Conservation (phyloP, 1,284 basidiomycete genomes). For the Afroboletus lepidellus region DNA sequence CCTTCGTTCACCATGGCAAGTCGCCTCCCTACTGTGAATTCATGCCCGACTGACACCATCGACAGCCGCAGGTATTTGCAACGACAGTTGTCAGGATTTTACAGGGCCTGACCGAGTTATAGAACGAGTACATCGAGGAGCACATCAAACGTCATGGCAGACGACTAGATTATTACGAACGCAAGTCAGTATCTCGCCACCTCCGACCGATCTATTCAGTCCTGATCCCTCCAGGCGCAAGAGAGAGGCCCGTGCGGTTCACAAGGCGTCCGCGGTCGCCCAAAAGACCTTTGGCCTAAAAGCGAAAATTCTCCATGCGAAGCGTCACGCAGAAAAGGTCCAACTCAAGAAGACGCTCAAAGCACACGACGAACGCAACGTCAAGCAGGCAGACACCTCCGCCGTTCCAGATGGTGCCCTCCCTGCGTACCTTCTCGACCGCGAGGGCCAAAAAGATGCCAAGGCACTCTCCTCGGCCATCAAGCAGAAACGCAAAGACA, state of each 20-base stretch:
- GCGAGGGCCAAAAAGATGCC: constrained; percentile 96
- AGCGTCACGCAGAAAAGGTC: constrained; percentile 95
- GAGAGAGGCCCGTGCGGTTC: constrained; percentile 87
- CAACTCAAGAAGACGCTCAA: constrained; percentile 99
- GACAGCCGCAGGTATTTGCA: constrained; percentile 65
- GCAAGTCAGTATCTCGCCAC: constrained; percentile 56
- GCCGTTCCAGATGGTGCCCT: constrained; percentile 85
- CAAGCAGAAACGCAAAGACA: constrained; percentile 99
- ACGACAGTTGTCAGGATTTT: not conserved
- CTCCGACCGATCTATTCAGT: constrained; percentile 1
- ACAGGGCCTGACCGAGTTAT: constrained; percentile 18
- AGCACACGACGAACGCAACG: constrained; percentile 97
- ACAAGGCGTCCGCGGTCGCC: constrained; percentile 83
- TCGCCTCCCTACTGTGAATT: constrained; percentile 13
- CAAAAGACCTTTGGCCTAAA: constrained; percentile 97
- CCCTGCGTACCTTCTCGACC: constrained; percentile 93
- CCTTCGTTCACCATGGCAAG: constrained; percentile 54
- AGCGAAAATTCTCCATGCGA: constrained; percentile 96
- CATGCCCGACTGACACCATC: constrained; percentile 21
- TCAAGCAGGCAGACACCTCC: constrained; percentile 88
- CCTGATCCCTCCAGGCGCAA: constrained; percentile 69
- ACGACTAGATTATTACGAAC: constrained; percentile 82
- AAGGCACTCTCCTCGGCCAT: constrained; percentile 97
- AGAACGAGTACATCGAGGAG: constrained; percentile 93
- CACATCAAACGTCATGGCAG: constrained; percentile 86